Evolutionary conservation across 495 filamentous ascomycete genomes (phyloP), one percentile per base, ranked within the genome.

Genomic region (Annulohypoxylon nitens): DNA sequence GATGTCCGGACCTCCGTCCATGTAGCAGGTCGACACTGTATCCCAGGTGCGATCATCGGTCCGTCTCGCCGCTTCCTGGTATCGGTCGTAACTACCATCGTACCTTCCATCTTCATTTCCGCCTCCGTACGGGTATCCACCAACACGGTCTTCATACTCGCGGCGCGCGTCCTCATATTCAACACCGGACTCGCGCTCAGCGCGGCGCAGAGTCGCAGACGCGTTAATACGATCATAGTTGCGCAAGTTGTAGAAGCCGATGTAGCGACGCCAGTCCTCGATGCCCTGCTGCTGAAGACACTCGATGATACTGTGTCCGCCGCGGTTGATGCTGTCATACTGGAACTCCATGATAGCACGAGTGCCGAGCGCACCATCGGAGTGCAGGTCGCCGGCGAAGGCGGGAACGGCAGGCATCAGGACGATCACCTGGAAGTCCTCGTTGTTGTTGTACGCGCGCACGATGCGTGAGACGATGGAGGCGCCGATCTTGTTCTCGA

Each of bases 321-420:
- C 93, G n/a, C 96, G 89, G 76, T 84, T 95, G 82, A 98, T 97
- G 50, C 88, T 91, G 77, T 92, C 86, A 80, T 97, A 95, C 78
- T 95, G 93, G 83, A 93, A 97, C 79, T 97, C 93, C 93, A 98
- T 97, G 79, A 98, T 97, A 0, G 95, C 95, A 1, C 95, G 87
- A 10, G 95, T 97, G 7, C 93, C 92, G 2, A 97, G 88, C 47
- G 90, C 90, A 5, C 89, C 91, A 14, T 97, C 92, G 11, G 89
- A 89, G 54, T 90, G 84, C 47, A 98, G 81, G 76, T 98, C 95
- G 18, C 95, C 95, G 2, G 95, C 94, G 75, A 98, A 98, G 16
- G 87, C 95, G 3, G 95, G 95, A 2, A 98, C 89, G 2, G 93
- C 90, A 0, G 95, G 95, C 76, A 98, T 97, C 61, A 93, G 82